Evolutionary conservation across 805 yeast species (phyloP).

Genomic region (Starmerella bombicola): DNA sequence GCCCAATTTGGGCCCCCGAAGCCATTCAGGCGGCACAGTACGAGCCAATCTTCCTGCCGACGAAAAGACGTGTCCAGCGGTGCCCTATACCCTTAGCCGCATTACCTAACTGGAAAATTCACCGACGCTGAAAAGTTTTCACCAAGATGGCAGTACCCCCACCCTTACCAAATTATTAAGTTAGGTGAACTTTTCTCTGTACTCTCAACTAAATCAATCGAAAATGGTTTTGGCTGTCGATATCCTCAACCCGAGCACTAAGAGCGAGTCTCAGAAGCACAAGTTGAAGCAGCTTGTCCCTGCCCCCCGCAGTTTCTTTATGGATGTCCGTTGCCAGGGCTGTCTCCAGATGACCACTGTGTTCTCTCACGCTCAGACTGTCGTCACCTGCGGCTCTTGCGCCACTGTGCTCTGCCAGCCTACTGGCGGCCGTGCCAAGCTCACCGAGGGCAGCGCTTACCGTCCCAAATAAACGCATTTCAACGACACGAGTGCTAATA

Average conservation of each 20-base stretch:
- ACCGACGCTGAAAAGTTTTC: slow-evolving; percentile 14
- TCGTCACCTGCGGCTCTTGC: slow-evolving; percentile 98
- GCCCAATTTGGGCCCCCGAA: too few relatives aligned
- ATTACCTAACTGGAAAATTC: slow-evolving; percentile 1
- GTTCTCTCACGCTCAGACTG: slow-evolving; percentile 99
- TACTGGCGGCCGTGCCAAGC: slow-evolving; percentile 99
- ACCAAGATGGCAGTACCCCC: slow-evolving; percentile 4
- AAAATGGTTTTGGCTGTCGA: slow-evolving; percentile 91
- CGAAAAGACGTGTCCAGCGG: neutral
- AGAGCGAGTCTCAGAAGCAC: slow-evolving; percentile 93
- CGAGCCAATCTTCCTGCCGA: too few relatives aligned
- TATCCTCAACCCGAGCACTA: slow-evolving; percentile 95
- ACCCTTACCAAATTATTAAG: slow-evolving; percentile 14
- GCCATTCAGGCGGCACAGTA: too few relatives aligned
- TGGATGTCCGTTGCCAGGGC: slow-evolving; percentile 99
- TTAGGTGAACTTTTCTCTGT: slow-evolving; percentile 11
- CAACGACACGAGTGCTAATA: neutral
- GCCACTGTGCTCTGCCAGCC: slow-evolving; percentile 97
- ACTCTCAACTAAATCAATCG: slow-evolving; percentile 6
- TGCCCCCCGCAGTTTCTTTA: slow-evolving; percentile 96
- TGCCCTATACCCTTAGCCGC: slow-evolving; percentile 5
- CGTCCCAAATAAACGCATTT: slow-evolving; percentile 71
- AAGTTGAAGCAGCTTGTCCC: slow-evolving; percentile 96
- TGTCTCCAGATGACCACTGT: slow-evolving; percentile 98
- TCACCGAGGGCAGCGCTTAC: slow-evolving; percentile 99